Evolutionary conservation across 257 asterid genomes (phyloP), one percentile per base, ranked within the genome.

Genomic region (Thymus quinquecostatus): DNA sequence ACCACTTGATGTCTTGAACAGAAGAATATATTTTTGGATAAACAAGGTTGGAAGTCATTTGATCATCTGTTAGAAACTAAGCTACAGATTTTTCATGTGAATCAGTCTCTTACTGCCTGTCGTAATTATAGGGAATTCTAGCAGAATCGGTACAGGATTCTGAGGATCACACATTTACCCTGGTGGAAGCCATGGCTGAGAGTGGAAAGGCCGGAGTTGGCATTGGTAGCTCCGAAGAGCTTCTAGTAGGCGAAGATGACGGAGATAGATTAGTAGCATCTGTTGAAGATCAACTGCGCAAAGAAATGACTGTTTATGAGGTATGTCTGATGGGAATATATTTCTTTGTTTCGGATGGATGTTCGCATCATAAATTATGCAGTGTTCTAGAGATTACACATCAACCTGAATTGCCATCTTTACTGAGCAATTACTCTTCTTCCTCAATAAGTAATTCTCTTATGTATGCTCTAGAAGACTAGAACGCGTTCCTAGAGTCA

Each of bases 231-330:
- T 72, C 84, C 65, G 99, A 95, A 80, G 99, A 95, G 81, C 86
- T 94, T 71, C 81, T 85, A 56, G 83, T 62, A 13, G 95, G 92
- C 54, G 99, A 94, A 60, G 99, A 92, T 73, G 98, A 95, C 10
- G 90, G 88, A 68, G 97, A 88, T 66, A 77, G 85, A 70, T 83
- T 97, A 27, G 97, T 92, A 53, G 95, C 97, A 76, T 92, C 98
- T 62, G 88, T 86, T 55, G 98, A 95, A 84, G 98, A 95, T 74
- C 98, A 92, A 79, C 77, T 95, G 71, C 95, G 78, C 40, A 92
- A 89, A 85, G 98, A 95, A 86, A 95, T 95, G 98, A 88, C 94
- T 14, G 89, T 95, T 45, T 95, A 89, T 70, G 98, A 95, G 98
- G 99, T 94, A 81, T 12, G 9, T 32, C 54, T 1, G 48, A 59